Evolutionary conservation across 441 rosid genomes (phyloP).

Genomic region (Dalechampia spathulata): DNA sequence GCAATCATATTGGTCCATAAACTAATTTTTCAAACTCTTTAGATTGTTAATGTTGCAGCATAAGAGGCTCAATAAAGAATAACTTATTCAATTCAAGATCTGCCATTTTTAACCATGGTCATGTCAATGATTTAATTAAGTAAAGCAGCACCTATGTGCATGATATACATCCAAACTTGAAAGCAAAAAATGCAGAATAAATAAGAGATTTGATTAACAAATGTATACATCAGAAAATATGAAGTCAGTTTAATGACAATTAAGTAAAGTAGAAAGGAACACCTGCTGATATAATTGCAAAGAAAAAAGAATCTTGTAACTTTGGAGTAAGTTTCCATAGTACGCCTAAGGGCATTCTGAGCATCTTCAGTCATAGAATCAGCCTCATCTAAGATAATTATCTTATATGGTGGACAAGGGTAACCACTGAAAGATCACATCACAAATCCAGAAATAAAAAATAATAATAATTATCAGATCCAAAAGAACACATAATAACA

Average conservation of each 20-base stretch:
- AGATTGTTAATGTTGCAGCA: background rate
- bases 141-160: background rate
- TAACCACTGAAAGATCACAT: slow-evolving; percentile 45
- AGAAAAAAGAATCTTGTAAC: slow-evolving; percentile 93
- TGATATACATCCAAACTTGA: background rate
- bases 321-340: slow-evolving; percentile 95
- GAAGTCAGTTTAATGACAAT: background rate
- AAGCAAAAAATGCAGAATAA: background rate
- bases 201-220: background rate
- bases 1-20: background rate
- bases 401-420: slow-evolving; percentile 91
- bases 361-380: slow-evolving; percentile 99
- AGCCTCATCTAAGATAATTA: slow-evolving; percentile 90
- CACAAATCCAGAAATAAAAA: too few relatives aligned
- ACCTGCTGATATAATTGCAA: slow-evolving; percentile 98
- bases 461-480: too few relatives aligned
- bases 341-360: slow-evolving; percentile 93
- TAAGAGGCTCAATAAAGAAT: background rate
- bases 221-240: background rate
- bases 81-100: background rate
- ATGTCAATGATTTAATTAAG: background rate
- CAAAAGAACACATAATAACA: too few relatives aligned
- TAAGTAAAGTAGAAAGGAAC: slow-evolving; percentile 1
- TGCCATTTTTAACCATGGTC: background rate
- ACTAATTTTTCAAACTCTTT: background rate